A percentile compares a stretch with the other conserved stretches of the same genome.
phyloP scores from a whole-genome alignment of 306 rosid genomes.

The Nissolia schottii region DNA sequence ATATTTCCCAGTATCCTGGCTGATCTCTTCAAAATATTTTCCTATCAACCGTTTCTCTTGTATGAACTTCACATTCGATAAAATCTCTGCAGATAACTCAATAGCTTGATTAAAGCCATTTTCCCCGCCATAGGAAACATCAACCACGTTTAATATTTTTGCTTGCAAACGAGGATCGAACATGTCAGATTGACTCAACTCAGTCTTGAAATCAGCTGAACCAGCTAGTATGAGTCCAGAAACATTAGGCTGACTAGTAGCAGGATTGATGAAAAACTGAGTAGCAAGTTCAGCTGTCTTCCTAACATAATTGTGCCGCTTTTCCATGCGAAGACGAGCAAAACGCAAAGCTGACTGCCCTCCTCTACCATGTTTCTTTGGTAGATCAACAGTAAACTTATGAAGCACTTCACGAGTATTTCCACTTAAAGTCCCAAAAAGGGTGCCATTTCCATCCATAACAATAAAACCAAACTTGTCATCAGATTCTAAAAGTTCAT shows the following conservation, averaged over 20 bases:
- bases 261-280: constrained; percentile 74
- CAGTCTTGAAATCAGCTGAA: constrained; percentile 91
- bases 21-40: constrained; percentile 81
- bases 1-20: constrained; percentile 89
- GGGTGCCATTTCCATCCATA: constrained; percentile 94
- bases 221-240: constrained; percentile 86
- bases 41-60: constrained; percentile 86
- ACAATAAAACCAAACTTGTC: constrained; percentile 88
- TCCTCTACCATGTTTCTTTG: constrained; percentile 94
- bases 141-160: constrained; percentile 78
- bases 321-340: constrained; percentile 93
- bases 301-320: constrained; percentile 84
- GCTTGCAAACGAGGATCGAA: constrained; percentile 88
- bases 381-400: constrained; percentile 78
- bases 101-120: constrained; percentile 90
- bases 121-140: constrained; percentile 90
- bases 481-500: constrained; percentile 83
- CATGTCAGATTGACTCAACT: constrained; percentile 91
- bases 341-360: constrained; percentile 90
- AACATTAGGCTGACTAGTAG: constrained; percentile 91
- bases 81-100: constrained; percentile 69
- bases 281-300: constrained; percentile 94
- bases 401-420: constrained; percentile 89
- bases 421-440: constrained; percentile 85
- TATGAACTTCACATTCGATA: constrained; percentile 81